Conservation (phyloP, 371 early-diverging fungal genomes). For the Capillidium heterosporum region DNA sequence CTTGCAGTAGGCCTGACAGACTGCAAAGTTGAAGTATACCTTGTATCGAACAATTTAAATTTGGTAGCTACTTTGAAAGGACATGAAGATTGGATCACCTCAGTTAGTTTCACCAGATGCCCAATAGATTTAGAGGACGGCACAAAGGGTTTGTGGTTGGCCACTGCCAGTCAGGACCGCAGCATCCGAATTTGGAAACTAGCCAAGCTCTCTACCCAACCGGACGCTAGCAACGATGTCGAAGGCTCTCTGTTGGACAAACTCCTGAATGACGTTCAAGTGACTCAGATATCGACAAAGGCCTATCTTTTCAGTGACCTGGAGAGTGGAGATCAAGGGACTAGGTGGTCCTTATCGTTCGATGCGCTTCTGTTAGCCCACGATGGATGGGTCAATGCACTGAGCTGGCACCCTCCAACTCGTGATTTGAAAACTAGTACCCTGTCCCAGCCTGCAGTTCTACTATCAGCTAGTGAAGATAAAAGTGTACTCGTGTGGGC, state of each 20-base stretch:
- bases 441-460: constrained; percentile 41
- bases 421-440: constrained; percentile 5
- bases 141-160: constrained; percentile 48
- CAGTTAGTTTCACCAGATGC: constrained; percentile 17
- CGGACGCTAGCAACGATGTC: background rate
- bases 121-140: constrained; percentile 41
- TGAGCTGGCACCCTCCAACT: constrained; percentile 11
- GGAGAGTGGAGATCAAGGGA: background rate
- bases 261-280: background rate
- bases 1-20: background rate
- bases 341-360: constrained; percentile 11
- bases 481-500: constrained; percentile 85
- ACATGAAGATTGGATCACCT: constrained; percentile 92
- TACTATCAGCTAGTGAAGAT: constrained; percentile 83
- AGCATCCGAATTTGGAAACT: constrained; percentile 72
- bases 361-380: constrained; percentile 86
- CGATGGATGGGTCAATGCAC: constrained; percentile 87
- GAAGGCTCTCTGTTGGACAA: background rate
- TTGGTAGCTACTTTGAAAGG: constrained; percentile 77
- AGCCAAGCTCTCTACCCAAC: background rate
- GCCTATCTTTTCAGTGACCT: background rate
- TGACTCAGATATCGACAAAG: background rate
- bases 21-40: background rate
- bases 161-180: constrained; percentile 80
- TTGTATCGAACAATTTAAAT: background rate